Conservation (phyloP, 345 rosid genomes). For the Pistacia vera region DNA sequence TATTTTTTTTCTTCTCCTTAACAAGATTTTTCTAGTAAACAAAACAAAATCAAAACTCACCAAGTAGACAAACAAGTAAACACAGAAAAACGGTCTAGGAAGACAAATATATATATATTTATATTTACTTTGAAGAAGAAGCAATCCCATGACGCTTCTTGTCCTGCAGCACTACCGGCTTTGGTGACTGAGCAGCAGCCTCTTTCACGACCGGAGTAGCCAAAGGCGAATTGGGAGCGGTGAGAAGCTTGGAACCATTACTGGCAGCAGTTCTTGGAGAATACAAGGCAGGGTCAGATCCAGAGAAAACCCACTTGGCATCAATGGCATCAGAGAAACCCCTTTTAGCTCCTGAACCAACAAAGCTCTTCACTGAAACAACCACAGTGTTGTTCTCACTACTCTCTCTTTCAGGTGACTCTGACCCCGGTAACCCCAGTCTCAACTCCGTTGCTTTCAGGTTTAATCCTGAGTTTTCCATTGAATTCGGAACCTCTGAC, state of each 20-base stretch:
- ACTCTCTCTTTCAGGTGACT: slow-evolving; percentile 55
- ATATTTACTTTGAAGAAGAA: slow-evolving; percentile 54
- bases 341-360: slow-evolving; percentile 58
- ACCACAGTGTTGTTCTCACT: slow-evolving; percentile 19
- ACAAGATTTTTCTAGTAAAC: neutral
- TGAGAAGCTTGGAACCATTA: slow-evolving; percentile 19
- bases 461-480: slow-evolving; percentile 47
- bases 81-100: neutral
- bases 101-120: neutral
- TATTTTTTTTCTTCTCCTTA: neutral
- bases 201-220: slow-evolving; percentile 37
- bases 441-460: slow-evolving; percentile 77
- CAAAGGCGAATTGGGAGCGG: slow-evolving; percentile 26
- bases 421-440: slow-evolving; percentile 78
- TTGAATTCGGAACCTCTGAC: slow-evolving; percentile 42
- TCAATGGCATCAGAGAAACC: slow-evolving; percentile 59
- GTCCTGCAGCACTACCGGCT: slow-evolving; percentile 40
- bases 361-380: slow-evolving; percentile 42
- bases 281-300: slow-evolving; percentile 34
- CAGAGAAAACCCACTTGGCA: slow-evolving; percentile 58
- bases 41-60: neutral
- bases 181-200: slow-evolving; percentile 28
- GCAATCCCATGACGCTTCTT: slow-evolving; percentile 47
- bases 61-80: neutral
- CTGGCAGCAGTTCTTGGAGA: slow-evolving; percentile 26